Conservation (phyloP, 345 rosid species). For the Jatropha curcas region DNA sequence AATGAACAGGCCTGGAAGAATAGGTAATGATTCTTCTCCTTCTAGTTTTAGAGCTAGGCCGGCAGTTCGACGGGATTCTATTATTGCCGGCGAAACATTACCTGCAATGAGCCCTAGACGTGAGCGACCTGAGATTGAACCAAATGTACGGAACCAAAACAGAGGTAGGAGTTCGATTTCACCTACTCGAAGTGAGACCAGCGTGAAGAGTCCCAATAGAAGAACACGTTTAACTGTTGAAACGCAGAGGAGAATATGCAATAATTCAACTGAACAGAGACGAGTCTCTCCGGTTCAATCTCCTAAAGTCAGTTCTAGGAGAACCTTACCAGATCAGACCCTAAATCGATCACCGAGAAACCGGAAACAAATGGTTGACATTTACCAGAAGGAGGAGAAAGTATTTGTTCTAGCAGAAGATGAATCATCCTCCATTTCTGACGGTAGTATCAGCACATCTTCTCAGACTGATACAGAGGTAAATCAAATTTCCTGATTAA, state of each 20-base stretch:
- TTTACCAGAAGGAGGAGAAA: slow-evolving; percentile 33
- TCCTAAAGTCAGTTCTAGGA: slow-evolving; percentile 37
- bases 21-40: slow-evolving; percentile 37
- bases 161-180: slow-evolving; percentile 47
- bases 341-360: slow-evolving; percentile 37
- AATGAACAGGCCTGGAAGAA: slow-evolving; percentile 25
- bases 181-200: slow-evolving; percentile 39
- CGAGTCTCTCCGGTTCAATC: slow-evolving; percentile 54
- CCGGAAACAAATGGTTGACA: slow-evolving; percentile 36
- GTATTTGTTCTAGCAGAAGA: slow-evolving; percentile 41
- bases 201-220: slow-evolving; percentile 51
- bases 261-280: slow-evolving; percentile 43
- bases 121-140: slow-evolving; percentile 37
- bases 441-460: slow-evolving; percentile 48
- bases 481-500: neutral
- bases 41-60: slow-evolving; percentile 40
- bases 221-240: slow-evolving; percentile 46
- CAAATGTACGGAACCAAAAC: slow-evolving; percentile 33
- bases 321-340: slow-evolving; percentile 37
- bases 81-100: slow-evolving; percentile 31
- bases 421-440: slow-evolving; percentile 55
- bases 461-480: slow-evolving; percentile 70
- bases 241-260: slow-evolving; percentile 37
- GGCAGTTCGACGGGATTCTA: slow-evolving; percentile 31
- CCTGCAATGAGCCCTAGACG: slow-evolving; percentile 46